Base-by-base conservation (phyloP, 495 filamentous ascomycete species). In the Talaromyces ruber region DNA sequence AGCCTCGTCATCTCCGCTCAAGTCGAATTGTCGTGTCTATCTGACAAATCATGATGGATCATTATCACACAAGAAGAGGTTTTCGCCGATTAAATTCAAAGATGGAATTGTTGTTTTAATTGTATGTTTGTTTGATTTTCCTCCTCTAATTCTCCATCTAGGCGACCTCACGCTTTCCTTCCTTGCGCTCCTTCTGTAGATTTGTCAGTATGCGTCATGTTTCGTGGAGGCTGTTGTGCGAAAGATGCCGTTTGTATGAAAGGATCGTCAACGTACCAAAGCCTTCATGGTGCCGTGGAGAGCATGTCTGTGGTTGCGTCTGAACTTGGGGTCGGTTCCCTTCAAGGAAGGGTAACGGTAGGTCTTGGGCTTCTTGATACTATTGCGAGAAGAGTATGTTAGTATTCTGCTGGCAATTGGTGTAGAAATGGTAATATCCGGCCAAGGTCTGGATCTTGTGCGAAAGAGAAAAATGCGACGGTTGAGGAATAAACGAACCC, bases 351-450 rank as follows among this genome's bases (percentile, higher is more conserved):
- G 94, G 82, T 98, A 98, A 84, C 94, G 84, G 81, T 93, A 85
- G 76, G 94, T 98, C 85, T 96, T 98, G 53, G 95, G 95, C 87
- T 96, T 97, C 90, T 98, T 98, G 87, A 98, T 98, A 82, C 94
- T 96, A 32, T 47, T 22, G 39, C 43, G 18, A 50, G 22, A 32
- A 60, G 25, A 21, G 18, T 18, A 37, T 9, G 11, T 37, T 32
- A 58, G 28, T 25, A 47, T 6, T 18, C 7, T 3, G 43, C 21
- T n/a, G 43, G 18, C 43, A n/a, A 21, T 43, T 43, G 14, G 1
- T 47, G 18, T 47, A 6, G 18, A 47, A 11, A 18, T 45, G 21
- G n/a, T 37, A 16, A 2, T 57, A 21, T 57, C 18, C 28, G 25
- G 54, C 29, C 6, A 22, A 32, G 14, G 5, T 54, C 52, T n/a